phyloP scores from a whole-genome alignment of 768 basidiomycete species.

The Suillus subalutaceus region DNA sequence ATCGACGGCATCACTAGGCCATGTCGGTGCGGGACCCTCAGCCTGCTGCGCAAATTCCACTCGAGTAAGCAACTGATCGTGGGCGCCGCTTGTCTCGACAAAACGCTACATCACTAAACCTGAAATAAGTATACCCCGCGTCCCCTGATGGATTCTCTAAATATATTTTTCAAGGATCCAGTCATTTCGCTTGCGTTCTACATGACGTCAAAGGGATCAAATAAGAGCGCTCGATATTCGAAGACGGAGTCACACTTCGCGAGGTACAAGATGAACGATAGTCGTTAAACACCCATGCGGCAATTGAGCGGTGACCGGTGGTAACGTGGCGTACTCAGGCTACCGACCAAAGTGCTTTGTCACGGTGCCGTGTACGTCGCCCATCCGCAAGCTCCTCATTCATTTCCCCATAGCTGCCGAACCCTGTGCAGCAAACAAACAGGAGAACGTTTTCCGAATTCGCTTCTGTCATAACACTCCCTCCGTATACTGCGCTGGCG shows the following conservation, averaged over 20 bases:
- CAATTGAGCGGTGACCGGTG: conserved; percentile 19
- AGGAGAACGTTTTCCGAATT: conserved; percentile 23
- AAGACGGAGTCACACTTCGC: conserved; percentile 6
- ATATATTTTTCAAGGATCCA: conserved; percentile 4
- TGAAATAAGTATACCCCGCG: conserved; percentile 7
- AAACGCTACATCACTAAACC: conserved; percentile 14
- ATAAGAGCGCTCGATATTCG: neutral
- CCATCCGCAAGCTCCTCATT: conserved; percentile 18
- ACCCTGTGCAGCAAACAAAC: conserved; percentile 20
- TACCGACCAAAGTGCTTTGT: conserved; percentile 17
- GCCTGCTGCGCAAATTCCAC: conserved; percentile 19
- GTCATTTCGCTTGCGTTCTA: conserved; percentile 11
- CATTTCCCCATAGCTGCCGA: conserved; percentile 22
- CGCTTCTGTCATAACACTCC: conserved; percentile 14
- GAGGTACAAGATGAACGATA: conserved; percentile 11
- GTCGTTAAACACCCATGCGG: conserved; percentile 9
- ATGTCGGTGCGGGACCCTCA: conserved; percentile 20
- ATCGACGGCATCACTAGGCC: conserved; percentile 19
- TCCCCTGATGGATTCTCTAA: conserved; percentile 18
- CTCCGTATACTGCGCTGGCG: conserved; percentile 13
- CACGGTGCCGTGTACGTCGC: conserved; percentile 16
- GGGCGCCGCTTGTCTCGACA: conserved; percentile 13
- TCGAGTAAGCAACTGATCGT: conserved; percentile 8
- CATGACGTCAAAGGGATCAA: conserved; percentile 10
- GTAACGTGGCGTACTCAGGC: conserved; percentile 14